A percentile compares a stretch with the other conserved stretches of the same genome.
phyloP scores from a whole-genome alignment of 306 rosid genomes.

The Quercus mongolica region DNA sequence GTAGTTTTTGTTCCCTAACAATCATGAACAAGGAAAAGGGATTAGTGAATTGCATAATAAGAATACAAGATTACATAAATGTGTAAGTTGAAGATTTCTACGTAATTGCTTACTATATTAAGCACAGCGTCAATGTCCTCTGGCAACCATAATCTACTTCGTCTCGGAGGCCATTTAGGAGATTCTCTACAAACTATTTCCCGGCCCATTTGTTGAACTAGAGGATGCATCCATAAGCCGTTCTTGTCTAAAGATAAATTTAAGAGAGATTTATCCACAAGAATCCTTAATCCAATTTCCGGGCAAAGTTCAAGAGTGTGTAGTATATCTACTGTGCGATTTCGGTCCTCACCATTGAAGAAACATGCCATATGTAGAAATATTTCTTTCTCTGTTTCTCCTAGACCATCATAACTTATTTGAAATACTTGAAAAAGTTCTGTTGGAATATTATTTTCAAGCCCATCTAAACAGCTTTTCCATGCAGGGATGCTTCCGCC shows the following conservation, averaged over 20 bases:
- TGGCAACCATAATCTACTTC: constrained; percentile 25
- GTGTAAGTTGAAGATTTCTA: no score
- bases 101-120: neutral
- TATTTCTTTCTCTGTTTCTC: no score
- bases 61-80: no score
- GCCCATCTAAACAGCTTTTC: constrained; percentile 21
- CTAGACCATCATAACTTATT: neutral
- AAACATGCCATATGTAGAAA: no score
- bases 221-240: constrained; percentile 27
- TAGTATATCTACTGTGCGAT: no score
- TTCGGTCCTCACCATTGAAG: no score
- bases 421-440: constrained; percentile 10
- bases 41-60: neutral
- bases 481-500: constrained; percentile 20
- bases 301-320: neutral
- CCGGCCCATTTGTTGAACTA: constrained; percentile 22
- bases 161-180: constrained; percentile 4
- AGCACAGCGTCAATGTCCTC: constrained; percentile 12
- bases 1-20: constrained; percentile 13
- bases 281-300: neutral
- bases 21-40: neutral
- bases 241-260: neutral
- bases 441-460: constrained; percentile 3
- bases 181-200: constrained; percentile 24
- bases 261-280: constrained; percentile 22